Base-by-base conservation (phyloP, 306 rosid genomes). In the Adenanthera pavonina region DNA sequence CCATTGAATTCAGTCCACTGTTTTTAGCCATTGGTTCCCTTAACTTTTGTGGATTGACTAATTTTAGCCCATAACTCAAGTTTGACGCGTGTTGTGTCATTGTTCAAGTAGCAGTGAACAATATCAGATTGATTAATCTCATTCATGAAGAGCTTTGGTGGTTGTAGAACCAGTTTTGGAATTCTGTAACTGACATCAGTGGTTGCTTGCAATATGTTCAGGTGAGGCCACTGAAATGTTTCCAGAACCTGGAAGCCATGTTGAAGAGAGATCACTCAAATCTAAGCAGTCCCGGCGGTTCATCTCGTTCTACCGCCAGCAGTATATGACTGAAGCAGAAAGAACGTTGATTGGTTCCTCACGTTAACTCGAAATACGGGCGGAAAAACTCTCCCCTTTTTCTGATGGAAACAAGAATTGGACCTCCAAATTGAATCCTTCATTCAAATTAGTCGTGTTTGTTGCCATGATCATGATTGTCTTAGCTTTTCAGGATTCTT, bases 141-240 rank as follows among this genome's bases (percentile, higher is more conserved):
- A 4, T 61, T 61, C 68, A 34, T 4, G 13, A 30, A 53, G n/a
- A 41, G 14, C 35, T 71, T 76, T 10, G 38, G 11, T 64, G 69
- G 46, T 8, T 5, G 69, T 33, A 20, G 44, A 14, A 34, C 43
- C 69, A 11, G 69, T 62, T 34, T 0, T 65, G 43, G 69, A 74
- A 61, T 82, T 82, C 14, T 33, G 64, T 71, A 49, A 41, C 51
- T 72, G 72, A 80, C 34, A 76, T 60, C 2, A 76, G 73, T 69
- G 74, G 72, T 19, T 80, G 62, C 59, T 17, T 59, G 30, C 72
- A 53, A 81, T 65, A 66, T 78, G 35, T 80, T 38, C 97, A 95
- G 99, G 97, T 95, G 78, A 85, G 86, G 79, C 94, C 97, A 47
- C 77, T 95, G 91, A 89, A 85, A 84, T 92, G 94, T 89, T 95